A percentile compares a stretch with the other conserved stretches of the same genome.
Conservation (phyloP, 257 asterid species). For the Dorcoceras hygrometricum region DNA sequence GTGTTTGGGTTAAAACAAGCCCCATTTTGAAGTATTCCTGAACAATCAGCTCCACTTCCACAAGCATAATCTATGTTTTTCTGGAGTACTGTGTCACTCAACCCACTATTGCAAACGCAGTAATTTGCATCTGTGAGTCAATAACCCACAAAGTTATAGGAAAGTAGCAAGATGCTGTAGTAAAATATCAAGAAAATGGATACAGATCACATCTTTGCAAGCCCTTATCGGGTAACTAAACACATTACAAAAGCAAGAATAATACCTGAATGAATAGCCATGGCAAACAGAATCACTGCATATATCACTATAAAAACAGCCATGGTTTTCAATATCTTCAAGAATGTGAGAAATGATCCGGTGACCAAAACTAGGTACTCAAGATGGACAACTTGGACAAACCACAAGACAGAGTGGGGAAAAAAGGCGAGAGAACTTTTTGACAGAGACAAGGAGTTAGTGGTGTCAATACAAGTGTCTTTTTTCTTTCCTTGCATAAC, state of each 20-base stretch:
- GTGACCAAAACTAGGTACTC: constrained; percentile 12
- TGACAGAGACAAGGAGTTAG: constrained; percentile 24
- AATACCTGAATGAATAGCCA: constrained; percentile 49
- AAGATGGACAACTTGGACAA: constrained; percentile 5
- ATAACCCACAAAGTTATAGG: neutral
- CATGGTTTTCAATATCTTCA: constrained; percentile 41
- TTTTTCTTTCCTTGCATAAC: constrained; percentile 23
- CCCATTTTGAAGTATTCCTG: constrained; percentile 53
- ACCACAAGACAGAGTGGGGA: neutral
- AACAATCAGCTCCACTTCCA: constrained; percentile 79
- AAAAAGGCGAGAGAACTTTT: constrained; percentile 28
- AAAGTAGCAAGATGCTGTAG: neutral
- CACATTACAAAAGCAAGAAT: neutral
- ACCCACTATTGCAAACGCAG: constrained; percentile 40
- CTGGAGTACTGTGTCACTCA: constrained; percentile 43
- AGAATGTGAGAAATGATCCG: constrained; percentile 22
- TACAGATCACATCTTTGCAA: constrained; percentile 26
- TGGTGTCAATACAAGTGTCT: constrained; percentile 25
- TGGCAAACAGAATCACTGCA: constrained; percentile 44
- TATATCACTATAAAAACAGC: constrained; percentile 48
- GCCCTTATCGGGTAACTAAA: constrained; percentile 20
- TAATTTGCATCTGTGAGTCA: neutral
- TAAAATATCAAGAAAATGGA: constrained; percentile 3
- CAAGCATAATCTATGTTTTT: constrained; percentile 85
- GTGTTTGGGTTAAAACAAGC: constrained; percentile 77